Evolutionary conservation across 352 stramenopile species (phyloP), one percentile per base, ranked within the genome.

Genomic region (Pseudoperonospora humuli): DNA sequence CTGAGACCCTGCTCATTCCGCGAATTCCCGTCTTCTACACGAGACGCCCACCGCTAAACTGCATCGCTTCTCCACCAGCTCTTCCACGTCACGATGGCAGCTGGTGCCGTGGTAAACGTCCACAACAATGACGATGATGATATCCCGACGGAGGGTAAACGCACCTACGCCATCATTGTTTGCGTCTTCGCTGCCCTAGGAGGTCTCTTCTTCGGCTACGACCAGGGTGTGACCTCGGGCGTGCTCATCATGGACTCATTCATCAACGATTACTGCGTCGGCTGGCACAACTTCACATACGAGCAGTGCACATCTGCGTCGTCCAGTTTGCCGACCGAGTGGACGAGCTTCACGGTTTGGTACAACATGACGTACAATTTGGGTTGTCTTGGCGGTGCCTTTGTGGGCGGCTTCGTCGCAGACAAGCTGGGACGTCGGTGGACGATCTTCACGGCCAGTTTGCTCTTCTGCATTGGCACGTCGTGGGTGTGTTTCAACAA

Each of bases 191-290:
- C 57, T 8, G 33, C 57, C 17, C 52, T 66, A 3, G 45, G 51
- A 27, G 56, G 50, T 9, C 25, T 65, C 15, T 59, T 65, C 50
- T 60, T 61, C 45, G 50, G 51, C 33, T 66, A 66, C n/a, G 52
- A 70, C 17, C 54, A 67, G 19, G 63, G 63, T 29, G 54, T 73
- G 20, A 67, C 59, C 11, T 64, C 48, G 8, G 47, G 42, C 34
- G 33, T 73, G 35, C 50, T 73, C 13, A 55, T 67, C 45, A 73
- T 69, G 54, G 59, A 69, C 36, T 73, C 63, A 17, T 69, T 73
- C 48, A 25, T 74, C n/a, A 44, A 68, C 41, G 56, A 67, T 36
- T 66, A 58, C 41, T 66, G 57, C 42, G 51, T 66, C 36, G 57
- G 48, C 32, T 61, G 44, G 46, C 51, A 66, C 48, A 55, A 61